Evolutionary conservation across 2,329 filamentous ascomycete species (phyloP).

Genomic region (Madurella mycetomatis): DNA sequence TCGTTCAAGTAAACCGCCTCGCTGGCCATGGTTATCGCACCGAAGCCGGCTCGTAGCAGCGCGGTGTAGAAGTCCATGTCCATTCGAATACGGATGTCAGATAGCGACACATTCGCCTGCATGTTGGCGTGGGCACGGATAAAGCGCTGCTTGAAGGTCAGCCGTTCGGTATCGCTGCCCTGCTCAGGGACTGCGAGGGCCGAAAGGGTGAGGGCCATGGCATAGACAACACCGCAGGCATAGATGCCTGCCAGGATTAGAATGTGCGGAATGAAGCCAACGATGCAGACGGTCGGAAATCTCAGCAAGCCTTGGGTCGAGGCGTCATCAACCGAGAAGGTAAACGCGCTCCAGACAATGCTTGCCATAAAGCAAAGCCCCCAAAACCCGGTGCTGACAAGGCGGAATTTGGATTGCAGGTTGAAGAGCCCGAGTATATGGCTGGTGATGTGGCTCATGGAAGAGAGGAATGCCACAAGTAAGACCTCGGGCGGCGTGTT

Average conservation of each 20-base stretch:
- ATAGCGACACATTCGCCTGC: slow-evolving; percentile 84
- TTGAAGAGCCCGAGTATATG: slow-evolving; percentile 78
- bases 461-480: slow-evolving; percentile 80
- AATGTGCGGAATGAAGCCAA: slow-evolving; percentile 93
- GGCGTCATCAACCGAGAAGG: slow-evolving; percentile 58
- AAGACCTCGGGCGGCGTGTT: slow-evolving; percentile 90
- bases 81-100: slow-evolving; percentile 72
- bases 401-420: slow-evolving; percentile 71
- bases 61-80: slow-evolving; percentile 96
- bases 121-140: slow-evolving; percentile 76
- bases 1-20: slow-evolving; percentile 96
- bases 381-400: slow-evolving; percentile 86
- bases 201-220: slow-evolving; percentile 69
- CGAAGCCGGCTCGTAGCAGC: slow-evolving; percentile 79
- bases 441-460: slow-evolving; percentile 82
- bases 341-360: slow-evolving; percentile 70
- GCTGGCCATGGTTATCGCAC: slow-evolving; percentile 84
- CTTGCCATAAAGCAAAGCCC: slow-evolving; percentile 83
- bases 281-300: slow-evolving; percentile 91
- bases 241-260: slow-evolving; percentile 75
- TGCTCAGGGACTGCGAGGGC: slow-evolving; percentile 60
- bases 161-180: slow-evolving; percentile 28
- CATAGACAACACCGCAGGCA: slow-evolving; percentile 72
- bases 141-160: slow-evolving; percentile 57
- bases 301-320: slow-evolving; percentile 64